Base-by-base conservation (phyloP, 345 rosid genomes). In the Acer campestre region DNA sequence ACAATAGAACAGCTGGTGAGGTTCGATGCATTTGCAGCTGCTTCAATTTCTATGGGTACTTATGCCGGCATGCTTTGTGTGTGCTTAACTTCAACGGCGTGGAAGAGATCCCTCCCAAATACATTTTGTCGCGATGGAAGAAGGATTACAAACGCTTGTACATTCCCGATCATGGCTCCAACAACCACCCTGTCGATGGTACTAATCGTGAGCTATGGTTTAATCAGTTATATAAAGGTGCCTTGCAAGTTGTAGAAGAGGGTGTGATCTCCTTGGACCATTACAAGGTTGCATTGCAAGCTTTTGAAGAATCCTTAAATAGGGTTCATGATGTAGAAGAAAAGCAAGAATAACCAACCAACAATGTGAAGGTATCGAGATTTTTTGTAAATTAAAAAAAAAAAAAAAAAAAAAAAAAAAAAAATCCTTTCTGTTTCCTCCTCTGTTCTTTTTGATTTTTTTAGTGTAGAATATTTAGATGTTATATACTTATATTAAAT, bases 1-100 rank as follows among this genome's bases (percentile, higher is more conserved):
- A 90, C 86, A 90, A 95, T 51, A 88, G 95, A 85, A 78, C 91
- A 13, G 92, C 88, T 0, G 84, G 86, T 4, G 98, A 91, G 83
- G 93, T 93, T 62, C 80, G 98, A 55, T 95, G 98, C 83, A 86
- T 87, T 10, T 93, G 98, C 76, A 89, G 95, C 80, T 90, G 98
- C 86, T 95, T 95, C 78, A 91, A 88, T 83, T 89, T 86, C 75
- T 86, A 86, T 35, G 98, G 98, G 17, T 95, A 95, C 78, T 75
- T 95, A 17, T 95, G 98, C 69, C 82, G 98, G 75, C 98, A 93
- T 79, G 94, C 98, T 27, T 75, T 95, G 2, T 89, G 93, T 76
- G 92, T 92, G 65, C 93, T 92, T 17, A 89, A 88, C 80, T 88
- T 89, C 71, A 92, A 89, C 4, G 95, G 95, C 20, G 91, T 89